phyloP scores from a whole-genome alignment of 108 stramenopile species.

The Parietichytrium sp. region DNA sequence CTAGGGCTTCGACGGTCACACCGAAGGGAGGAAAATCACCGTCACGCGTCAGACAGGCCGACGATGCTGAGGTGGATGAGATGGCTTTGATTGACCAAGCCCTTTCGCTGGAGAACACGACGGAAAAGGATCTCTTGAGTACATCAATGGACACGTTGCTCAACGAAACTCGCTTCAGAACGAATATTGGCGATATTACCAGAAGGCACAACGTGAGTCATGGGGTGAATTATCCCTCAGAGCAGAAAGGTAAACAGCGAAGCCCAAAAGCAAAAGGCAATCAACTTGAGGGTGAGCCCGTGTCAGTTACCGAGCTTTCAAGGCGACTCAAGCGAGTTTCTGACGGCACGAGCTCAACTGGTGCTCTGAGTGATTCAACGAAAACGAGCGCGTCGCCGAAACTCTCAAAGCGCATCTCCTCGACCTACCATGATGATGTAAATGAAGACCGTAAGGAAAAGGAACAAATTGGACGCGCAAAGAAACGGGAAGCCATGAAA shows the following conservation, averaged over 20 bases:
- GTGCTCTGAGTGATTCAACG: neutral
- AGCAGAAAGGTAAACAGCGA: neutral
- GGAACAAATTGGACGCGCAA: neutral
- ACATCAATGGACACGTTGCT: neutral
- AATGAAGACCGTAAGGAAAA: neutral
- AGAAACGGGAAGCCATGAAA: neutral
- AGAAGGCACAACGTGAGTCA: neutral
- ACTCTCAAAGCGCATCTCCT: neutral
- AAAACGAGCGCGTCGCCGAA: neutral
- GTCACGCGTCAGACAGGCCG: no score
- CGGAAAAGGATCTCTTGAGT: neutral
- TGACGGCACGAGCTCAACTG: neutral
- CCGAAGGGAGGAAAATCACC: no score
- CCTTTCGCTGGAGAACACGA: neutral
- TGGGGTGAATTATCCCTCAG: neutral
- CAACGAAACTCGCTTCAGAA: neutral
- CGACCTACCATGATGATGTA: neutral
- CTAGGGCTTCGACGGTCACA: no score
- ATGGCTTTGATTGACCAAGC: neutral
- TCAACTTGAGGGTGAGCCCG: no score
- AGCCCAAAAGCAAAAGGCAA: neutral
- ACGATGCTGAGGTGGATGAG: neutral
- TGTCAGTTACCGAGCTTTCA: neutral
- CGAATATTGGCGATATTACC: neutral
- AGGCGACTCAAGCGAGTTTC: neutral